These are phyloP conservation scores for Lactifluus piperatus DNA, from an alignment of 768 basidiomycete genomes.

Conservation along the genomic window DNA sequence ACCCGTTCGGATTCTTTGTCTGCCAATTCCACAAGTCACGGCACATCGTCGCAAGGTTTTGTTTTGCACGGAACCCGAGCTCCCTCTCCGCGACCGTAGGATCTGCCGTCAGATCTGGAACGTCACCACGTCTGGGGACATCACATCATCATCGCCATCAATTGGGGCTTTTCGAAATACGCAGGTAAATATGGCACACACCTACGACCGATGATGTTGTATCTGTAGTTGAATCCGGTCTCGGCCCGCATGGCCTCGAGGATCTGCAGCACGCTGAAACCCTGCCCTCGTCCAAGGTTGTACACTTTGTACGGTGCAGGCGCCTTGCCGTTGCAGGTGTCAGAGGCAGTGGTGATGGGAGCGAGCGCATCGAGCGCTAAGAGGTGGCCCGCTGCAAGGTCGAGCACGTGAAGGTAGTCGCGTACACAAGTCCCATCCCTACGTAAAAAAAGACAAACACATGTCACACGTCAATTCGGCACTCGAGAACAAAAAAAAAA, in stretches of 20 bases:
- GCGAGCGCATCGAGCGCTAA: conserved; percentile 81
- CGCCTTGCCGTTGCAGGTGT: conserved; percentile 37
- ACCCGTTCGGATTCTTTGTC: conserved; percentile 81
- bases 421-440: conserved; percentile 98
- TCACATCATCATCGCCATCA: background rate
- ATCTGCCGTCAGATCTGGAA: conserved; percentile 93
- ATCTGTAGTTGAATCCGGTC: conserved; percentile 81
- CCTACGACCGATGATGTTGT: conserved; percentile 87
- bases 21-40: conserved; percentile 99
- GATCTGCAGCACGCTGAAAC: conserved; percentile 89
- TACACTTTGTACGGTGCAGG: conserved; percentile 80
- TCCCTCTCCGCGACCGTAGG: conserved; percentile 86
- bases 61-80: conserved; percentile 81
- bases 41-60: conserved; percentile 87
- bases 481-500: background rate
- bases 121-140: conserved; percentile 76
- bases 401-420: conserved; percentile 89
- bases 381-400: conserved; percentile 90
- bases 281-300: conserved; percentile 91
- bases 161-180: background rate
- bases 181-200: conserved; percentile 31
- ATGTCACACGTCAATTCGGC: background rate
- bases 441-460: background rate
- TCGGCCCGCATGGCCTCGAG: conserved; percentile 91
- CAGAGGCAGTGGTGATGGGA: conserved; percentile 52